phyloP scores from a whole-genome alignment of 768 basidiomycete genomes.

The Lentinula edodes region DNA sequence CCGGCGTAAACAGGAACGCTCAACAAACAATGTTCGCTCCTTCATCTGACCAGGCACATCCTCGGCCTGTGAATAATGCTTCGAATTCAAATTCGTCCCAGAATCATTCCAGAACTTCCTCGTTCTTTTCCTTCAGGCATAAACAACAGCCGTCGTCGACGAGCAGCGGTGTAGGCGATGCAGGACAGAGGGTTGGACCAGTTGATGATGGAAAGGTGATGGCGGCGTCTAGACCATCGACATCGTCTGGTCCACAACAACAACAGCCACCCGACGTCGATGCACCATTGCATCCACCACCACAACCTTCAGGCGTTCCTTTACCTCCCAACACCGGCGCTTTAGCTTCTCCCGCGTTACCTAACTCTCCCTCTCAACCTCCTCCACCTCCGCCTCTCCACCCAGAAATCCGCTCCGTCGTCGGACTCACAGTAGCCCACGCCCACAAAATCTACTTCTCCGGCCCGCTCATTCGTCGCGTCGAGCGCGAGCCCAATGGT shows the following conservation, averaged over 20 bases:
- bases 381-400: slow-evolving; percentile 47
- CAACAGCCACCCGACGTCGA: neutral
- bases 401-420: slow-evolving; percentile 78
- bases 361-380: slow-evolving; percentile 10
- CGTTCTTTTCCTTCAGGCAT: slow-evolving; percentile 54
- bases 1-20: neutral
- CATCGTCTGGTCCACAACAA: neutral
- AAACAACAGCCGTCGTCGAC: neutral
- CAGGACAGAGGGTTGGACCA: neutral
- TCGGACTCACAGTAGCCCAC: slow-evolving; percentile 68
- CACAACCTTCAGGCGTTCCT: neutral
- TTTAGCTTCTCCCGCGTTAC: slow-evolving; percentile 15
- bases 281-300: neutral
- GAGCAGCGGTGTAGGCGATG: neutral
- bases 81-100: neutral
- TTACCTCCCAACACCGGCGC: neutral
- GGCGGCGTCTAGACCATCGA: neutral
- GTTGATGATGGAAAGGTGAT: neutral
- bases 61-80: slow-evolving; percentile 6
- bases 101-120: slow-evolving; percentile 50
- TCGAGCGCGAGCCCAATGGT: slow-evolving; percentile 78
- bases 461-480: slow-evolving; percentile 69
- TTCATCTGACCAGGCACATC: slow-evolving; percentile 13
- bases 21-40: neutral
- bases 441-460: slow-evolving; percentile 86